A percentile compares a stretch with the other conserved stretches of the same genome.
These are phyloP conservation scores for Debaryomyces udenii DNA, from an alignment of 1,139 yeast genomes.

Conservation along the genomic window DNA sequence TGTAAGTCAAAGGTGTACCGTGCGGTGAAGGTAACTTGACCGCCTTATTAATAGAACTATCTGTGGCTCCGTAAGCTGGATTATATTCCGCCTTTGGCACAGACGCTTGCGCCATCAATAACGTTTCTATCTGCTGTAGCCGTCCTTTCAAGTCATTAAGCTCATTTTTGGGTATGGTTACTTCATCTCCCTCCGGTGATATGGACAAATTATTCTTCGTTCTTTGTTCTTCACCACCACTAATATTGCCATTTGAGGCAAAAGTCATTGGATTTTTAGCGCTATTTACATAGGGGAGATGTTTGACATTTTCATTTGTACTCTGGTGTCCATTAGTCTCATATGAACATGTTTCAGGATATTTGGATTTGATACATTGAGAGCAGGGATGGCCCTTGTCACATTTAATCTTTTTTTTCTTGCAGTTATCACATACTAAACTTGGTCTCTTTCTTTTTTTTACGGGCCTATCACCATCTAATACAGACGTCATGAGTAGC, in stretches of 20 bases:
- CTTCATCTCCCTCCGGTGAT: constrained; percentile 15
- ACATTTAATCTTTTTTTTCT: constrained; percentile 40
- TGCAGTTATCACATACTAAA: constrained; percentile 41
- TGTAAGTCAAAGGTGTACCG: background rate
- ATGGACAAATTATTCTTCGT: background rate
- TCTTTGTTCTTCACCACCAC: constrained; percentile 12
- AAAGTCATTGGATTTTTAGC: constrained; percentile 29
- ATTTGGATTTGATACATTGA: constrained; percentile 33
- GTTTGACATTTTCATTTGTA: too few species aligned
- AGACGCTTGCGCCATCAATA: constrained; percentile 1
- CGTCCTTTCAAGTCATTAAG: constrained; percentile 29
- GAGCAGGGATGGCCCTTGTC: constrained; percentile 41
- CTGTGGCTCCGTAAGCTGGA: background rate
- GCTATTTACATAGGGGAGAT: constrained; percentile 27
- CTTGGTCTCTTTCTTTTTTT: constrained; percentile 35
- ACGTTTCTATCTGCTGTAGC: constrained; percentile 26
- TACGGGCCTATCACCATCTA: background rate
- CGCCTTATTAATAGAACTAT: background rate
- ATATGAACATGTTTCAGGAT: constrained; percentile 29
- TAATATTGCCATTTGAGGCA: background rate
- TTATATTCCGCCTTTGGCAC: background rate
- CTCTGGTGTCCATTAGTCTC: constrained; percentile 15
- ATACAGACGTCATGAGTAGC: too few species aligned
- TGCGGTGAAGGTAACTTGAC: background rate
- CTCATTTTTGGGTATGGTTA: constrained; percentile 23